Percentiles rank a stretch among this genome's conserved stretches.
Conservation (phyloP, 495 filamentous ascomycete species). For the Sphaerosporella brunnea region DNA sequence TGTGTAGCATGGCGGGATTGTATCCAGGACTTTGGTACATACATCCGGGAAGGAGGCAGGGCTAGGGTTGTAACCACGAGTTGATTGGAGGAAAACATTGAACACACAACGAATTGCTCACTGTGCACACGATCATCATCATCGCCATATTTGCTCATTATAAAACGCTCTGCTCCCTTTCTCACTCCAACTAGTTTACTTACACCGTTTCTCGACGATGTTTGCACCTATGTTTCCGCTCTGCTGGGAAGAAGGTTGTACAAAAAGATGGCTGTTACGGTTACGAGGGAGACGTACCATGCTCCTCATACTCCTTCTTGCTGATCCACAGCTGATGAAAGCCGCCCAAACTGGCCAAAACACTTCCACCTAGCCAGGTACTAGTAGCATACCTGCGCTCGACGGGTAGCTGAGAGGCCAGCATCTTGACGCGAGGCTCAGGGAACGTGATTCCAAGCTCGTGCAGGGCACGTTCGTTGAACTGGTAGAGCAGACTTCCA, state of each 20-base stretch:
- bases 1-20: too few species aligned
- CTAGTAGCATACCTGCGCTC: conserved; percentile 80
- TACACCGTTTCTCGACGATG: conserved; percentile 64
- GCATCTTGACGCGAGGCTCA: conserved; percentile 62
- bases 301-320: conserved; percentile 65
- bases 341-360: conserved; percentile 86
- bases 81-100: too few species aligned
- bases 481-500: conserved; percentile 64
- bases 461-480: conserved; percentile 71
- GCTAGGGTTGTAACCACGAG: too few species aligned
- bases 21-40: too few species aligned
- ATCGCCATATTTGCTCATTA: too few species aligned
- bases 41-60: too few species aligned
- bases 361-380: conserved; percentile 94
- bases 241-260: too few species aligned
- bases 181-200: conserved; percentile 37
- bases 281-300: conserved; percentile 29
- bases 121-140: too few species aligned
- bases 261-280: neutral
- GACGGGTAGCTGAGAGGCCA: conserved; percentile 62
- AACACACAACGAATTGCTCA: too few species aligned
- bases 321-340: conserved; percentile 99
- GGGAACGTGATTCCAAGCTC: conserved; percentile 67
- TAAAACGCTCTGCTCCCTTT: too few species aligned
- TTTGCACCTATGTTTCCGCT: conserved; percentile 22